Evolutionary conservation across 495 filamentous ascomycete species (phyloP), one percentile per base, ranked within the genome.

Genomic region (Aspergillus indologenus): DNA sequence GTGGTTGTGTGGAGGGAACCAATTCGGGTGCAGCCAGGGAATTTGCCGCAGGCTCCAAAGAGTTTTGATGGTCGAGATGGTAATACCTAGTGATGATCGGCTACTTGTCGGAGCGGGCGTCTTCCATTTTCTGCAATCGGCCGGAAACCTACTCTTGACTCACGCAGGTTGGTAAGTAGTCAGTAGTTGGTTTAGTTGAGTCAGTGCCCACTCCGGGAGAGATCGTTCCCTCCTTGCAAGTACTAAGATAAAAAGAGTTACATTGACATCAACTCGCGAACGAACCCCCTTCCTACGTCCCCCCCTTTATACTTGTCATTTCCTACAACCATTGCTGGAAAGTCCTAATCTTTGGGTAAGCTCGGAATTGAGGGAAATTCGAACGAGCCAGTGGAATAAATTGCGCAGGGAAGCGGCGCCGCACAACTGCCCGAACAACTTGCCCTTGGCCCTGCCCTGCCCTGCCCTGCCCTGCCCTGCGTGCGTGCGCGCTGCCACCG

Each of bases 31-130:
- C 49, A 58, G 34, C 53, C 45, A 59, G 40, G 55, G 47, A 61
- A 60, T 65, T 63, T 61, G 61, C 61, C 52, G 58, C 61, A 51
- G 19, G 52, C 57, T 53, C 55, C 63, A 34, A 65, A 63, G 53
- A 52, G 56, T 56, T 57, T 29, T 42, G 62, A 57, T 56, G 53
- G 44, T 19, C 52, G 50, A 48, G 57, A 58, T 34, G 17, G 47
- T 29, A 59, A 52, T n/a, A n/a, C n/a, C n/a, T n/a, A 15, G 34
- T 63, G 68, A 68, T 65, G 53, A 63, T 68, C 63, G 69, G 67
- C 67, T 60, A 68, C 61, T 40, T 55, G 48, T 71, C 67, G 64
- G 64, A 64, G 53, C 51, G 57, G 34, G 53, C 45, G 57, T 58
- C 51, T 59, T 58, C 19, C 18, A 22, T 21, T 31, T 50, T 31